Percentiles rank a stretch among this genome's conserved stretches.
Conservation (phyloP, 2,329 filamentous ascomycete species). For the Aspergillus fischeri region DNA sequence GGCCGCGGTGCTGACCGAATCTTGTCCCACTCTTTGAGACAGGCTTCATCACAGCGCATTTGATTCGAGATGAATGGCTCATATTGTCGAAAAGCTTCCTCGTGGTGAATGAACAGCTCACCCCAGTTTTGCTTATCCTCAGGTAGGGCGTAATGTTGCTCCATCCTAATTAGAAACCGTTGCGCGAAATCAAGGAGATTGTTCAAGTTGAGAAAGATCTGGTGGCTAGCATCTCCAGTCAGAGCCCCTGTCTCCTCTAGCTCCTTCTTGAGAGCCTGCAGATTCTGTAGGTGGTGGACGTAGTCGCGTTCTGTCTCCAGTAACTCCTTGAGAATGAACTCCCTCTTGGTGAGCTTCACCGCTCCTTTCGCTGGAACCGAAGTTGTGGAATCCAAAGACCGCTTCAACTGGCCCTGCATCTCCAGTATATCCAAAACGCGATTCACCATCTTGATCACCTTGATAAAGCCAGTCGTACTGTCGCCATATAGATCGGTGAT, state of each 20-base stretch:
- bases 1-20: conserved; percentile 66
- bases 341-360: conserved; percentile 65
- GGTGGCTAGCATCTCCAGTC: conserved; percentile 83
- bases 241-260: conserved; percentile 84
- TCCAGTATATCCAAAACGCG: conserved; percentile 84
- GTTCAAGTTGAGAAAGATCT: conserved; percentile 96
- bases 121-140: conserved; percentile 84
- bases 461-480: conserved; percentile 95
- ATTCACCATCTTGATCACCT: conserved; percentile 92
- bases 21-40: conserved; percentile 80
- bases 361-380: conserved; percentile 41
- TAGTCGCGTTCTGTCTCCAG: conserved; percentile 97
- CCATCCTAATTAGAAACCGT: conserved; percentile 88
- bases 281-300: conserved; percentile 90
- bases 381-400: conserved; percentile 51
- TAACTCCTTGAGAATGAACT: conserved; percentile 87
- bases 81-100: conserved; percentile 87
- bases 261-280: conserved; percentile 86
- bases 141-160: conserved; percentile 86
- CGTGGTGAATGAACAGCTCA: conserved; percentile 78
- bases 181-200: conserved; percentile 92
- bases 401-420: conserved; percentile 69
- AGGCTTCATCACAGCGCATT: conserved; percentile 80
- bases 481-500: conserved; percentile 87
- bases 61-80: conserved; percentile 97